A percentile compares a stretch with the other conserved stretches of the same genome.
Conservation (phyloP, 108 stramenopile species). For the Tribonema minus region DNA sequence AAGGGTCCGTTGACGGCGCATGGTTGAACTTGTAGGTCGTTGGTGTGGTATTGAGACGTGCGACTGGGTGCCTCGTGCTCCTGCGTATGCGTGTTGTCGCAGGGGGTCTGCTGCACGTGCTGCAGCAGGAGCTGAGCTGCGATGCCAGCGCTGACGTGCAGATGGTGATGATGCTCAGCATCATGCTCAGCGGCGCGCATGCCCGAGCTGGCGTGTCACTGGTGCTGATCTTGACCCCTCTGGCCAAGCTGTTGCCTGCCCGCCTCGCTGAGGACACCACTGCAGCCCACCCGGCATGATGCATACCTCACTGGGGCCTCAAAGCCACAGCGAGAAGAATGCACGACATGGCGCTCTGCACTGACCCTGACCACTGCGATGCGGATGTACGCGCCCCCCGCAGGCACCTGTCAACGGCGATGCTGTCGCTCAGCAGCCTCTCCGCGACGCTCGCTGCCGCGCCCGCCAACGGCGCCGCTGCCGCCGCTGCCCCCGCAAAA, state of each 20-base stretch:
- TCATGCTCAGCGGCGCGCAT: too few species aligned
- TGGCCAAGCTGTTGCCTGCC: too few species aligned
- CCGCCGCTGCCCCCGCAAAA: background rate
- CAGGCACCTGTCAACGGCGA: background rate
- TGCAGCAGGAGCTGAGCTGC: too few species aligned
- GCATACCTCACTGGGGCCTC: background rate
- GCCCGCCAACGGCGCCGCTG: background rate
- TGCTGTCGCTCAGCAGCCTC: background rate
- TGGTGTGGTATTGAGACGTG: too few species aligned
- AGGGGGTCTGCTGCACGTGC: too few species aligned
- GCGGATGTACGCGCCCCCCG: background rate
- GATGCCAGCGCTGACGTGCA: too few species aligned
- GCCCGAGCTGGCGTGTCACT: too few species aligned
- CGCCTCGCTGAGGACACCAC: background rate
- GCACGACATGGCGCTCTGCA: background rate
- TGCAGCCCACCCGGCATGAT: background rate
- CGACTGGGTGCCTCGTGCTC: too few species aligned
- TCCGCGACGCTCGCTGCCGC: background rate
- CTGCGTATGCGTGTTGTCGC: too few species aligned
- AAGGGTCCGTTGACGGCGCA: background rate
- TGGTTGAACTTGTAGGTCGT: background rate
- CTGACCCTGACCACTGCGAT: background rate
- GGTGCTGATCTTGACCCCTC: too few species aligned
- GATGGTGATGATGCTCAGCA: too few species aligned
- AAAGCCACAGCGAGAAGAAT: background rate